phyloP scores from a whole-genome alignment of 768 basidiomycete genomes.

The Cubamyces lactineus region DNA sequence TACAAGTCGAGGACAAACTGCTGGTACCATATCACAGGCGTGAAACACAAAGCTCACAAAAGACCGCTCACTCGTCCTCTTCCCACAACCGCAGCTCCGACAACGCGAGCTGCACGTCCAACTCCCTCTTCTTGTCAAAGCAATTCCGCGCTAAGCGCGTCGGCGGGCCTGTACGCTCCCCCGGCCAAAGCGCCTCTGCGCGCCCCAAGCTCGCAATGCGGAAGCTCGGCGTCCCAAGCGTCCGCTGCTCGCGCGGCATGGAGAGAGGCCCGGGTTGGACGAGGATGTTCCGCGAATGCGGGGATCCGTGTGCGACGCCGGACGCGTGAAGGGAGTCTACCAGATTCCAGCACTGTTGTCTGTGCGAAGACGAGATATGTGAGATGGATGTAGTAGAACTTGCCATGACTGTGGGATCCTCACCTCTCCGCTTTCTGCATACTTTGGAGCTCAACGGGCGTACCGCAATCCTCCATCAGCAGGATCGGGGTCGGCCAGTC shows the following conservation, averaged over 20 bases:
- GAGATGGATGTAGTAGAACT: too few relatives aligned
- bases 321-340: constrained; percentile 45
- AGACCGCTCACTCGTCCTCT: not conserved
- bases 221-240: constrained; percentile 40
- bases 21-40: not conserved
- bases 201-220: constrained; percentile 57
- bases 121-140: constrained; percentile 16
- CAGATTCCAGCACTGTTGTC: constrained; percentile 36
- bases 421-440: constrained; percentile 29
- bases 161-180: not conserved
- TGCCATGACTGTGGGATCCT: not conserved
- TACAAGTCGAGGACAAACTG: not conserved
- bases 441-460: constrained; percentile 31
- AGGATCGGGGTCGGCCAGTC: constrained; percentile 42
- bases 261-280: constrained; percentile 47
- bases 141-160: not conserved
- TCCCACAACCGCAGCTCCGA: constrained; percentile 7
- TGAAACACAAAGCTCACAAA: not conserved
- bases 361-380: not conserved
- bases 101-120: constrained; percentile 11
- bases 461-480: constrained; percentile 52
- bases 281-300: constrained; percentile 47
- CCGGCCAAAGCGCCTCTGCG: constrained; percentile 4
- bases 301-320: constrained; percentile 45
- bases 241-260: constrained; percentile 33